Evolutionary conservation across 2,329 filamentous ascomycete genomes (phyloP).

Genomic region (Penicillium vulpinum): DNA sequence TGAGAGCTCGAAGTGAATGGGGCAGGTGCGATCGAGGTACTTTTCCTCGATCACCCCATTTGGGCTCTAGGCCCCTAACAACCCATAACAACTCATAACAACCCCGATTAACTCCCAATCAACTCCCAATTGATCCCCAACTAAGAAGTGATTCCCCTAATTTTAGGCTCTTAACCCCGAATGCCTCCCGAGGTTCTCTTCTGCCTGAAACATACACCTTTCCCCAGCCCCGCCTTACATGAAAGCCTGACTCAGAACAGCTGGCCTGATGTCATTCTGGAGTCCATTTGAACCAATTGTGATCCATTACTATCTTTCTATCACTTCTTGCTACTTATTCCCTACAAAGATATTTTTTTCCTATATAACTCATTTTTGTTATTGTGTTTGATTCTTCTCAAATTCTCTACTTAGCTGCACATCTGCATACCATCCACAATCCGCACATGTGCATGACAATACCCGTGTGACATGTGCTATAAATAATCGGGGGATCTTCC

Average conservation of each 20-base stretch:
- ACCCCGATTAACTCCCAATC: background rate
- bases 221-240: background rate
- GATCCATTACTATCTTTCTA: background rate
- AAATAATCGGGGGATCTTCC: constrained; percentile 14
- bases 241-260: constrained; percentile 10
- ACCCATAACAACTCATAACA: no score
- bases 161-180: background rate
- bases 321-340: no score
- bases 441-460: background rate
- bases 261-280: constrained; percentile 28
- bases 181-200: background rate
- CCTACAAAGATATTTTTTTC: background rate
- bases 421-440: background rate
- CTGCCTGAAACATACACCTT: background rate
- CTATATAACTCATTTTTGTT: background rate
- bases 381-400: background rate
- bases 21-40: constrained; percentile 1
- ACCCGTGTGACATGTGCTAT: background rate
- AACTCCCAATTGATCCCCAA: background rate
- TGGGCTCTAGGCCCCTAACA: background rate
- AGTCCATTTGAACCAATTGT: constrained; percentile 7
- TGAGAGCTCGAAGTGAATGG: constrained; percentile 2
- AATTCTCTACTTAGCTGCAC: background rate
- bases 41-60: background rate
- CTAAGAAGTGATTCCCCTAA: background rate